Conservation (phyloP, 805 yeast genomes). For the Nakazawaea sp. region DNA sequence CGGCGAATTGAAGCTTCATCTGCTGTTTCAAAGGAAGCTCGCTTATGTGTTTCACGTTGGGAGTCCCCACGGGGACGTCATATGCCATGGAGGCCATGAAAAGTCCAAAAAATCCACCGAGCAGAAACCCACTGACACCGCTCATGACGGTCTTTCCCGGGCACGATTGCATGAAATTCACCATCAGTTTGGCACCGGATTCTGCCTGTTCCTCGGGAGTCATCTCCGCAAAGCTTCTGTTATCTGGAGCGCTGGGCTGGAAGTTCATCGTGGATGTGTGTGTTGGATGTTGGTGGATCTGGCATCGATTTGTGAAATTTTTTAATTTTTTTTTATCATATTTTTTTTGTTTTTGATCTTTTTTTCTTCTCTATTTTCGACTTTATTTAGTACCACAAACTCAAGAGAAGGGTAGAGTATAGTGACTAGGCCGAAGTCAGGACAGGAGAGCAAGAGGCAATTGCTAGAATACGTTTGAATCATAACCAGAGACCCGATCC, state of each 20-base stretch:
- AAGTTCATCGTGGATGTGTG: neutral
- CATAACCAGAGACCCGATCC: too few relatives aligned
- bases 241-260: neutral
- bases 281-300: too few relatives aligned
- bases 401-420: too few relatives aligned
- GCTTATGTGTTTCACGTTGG: constrained; percentile 47
- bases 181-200: constrained; percentile 78
- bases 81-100: constrained; percentile 90
- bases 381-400: too few relatives aligned
- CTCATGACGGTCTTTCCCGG: constrained; percentile 91
- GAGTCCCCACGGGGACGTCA: constrained; percentile 66
- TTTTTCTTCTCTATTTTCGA: too few relatives aligned
- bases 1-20: constrained; percentile 82
- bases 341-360: too few relatives aligned
- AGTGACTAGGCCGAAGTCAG: too few relatives aligned
- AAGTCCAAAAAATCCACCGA: constrained; percentile 93
- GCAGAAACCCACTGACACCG: constrained; percentile 88
- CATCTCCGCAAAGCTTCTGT: constrained; percentile 41
- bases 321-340: too few relatives aligned
- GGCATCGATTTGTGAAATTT: too few relatives aligned
- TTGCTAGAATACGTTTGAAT: too few relatives aligned
- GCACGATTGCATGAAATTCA: constrained; percentile 83
- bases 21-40: constrained; percentile 91
- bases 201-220: constrained; percentile 91
- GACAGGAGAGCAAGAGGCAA: too few relatives aligned